Percentiles rank a stretch among this genome's conserved stretches.
These are phyloP conservation scores for Paramecium bursaria DNA, from an alignment of 73 alveolate genomes.

Conservation along the genomic window DNA sequence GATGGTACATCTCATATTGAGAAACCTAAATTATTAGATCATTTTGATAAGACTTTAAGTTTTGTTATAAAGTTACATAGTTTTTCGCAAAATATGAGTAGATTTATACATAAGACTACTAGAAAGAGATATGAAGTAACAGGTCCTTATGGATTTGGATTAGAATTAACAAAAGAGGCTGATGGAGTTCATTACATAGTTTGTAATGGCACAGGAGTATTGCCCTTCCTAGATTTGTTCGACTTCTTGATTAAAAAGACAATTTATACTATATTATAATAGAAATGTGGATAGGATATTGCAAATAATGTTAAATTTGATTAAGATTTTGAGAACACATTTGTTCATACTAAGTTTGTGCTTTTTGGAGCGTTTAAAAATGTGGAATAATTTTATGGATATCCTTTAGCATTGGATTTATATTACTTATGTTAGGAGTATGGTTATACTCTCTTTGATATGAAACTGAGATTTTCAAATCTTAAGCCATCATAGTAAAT, in stretches of 20 bases:
- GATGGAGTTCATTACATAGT: constrained; percentile 59
- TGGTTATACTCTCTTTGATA: not conserved
- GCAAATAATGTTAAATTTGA: not conserved
- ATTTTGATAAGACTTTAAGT: not conserved
- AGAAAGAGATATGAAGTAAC: constrained; percentile 62
- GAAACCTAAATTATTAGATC: not conserved
- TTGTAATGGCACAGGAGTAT: constrained; percentile 66
- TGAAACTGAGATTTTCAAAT: not conserved
- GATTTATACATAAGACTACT: constrained; percentile 52
- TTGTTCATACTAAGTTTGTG: not conserved
- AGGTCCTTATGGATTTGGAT: constrained; percentile 68
- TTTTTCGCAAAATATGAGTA: constrained; percentile 21
- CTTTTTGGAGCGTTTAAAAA: not conserved
- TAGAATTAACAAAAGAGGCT: constrained; percentile 49
- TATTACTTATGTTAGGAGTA: not conserved
- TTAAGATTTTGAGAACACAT: not conserved
- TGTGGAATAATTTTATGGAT: not conserved
- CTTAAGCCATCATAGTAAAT: too few relatives aligned
- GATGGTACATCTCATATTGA: not conserved
- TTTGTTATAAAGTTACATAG: constrained; percentile 28
- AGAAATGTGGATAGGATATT: not conserved
- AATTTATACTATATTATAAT: constrained; percentile 2
- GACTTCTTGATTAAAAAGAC: constrained; percentile 57
- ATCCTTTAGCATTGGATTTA: not conserved
- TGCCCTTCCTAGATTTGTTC: constrained; percentile 64